Conservation (phyloP, 2,329 filamentous ascomycete genomes). For the Epichloe typhina region DNA sequence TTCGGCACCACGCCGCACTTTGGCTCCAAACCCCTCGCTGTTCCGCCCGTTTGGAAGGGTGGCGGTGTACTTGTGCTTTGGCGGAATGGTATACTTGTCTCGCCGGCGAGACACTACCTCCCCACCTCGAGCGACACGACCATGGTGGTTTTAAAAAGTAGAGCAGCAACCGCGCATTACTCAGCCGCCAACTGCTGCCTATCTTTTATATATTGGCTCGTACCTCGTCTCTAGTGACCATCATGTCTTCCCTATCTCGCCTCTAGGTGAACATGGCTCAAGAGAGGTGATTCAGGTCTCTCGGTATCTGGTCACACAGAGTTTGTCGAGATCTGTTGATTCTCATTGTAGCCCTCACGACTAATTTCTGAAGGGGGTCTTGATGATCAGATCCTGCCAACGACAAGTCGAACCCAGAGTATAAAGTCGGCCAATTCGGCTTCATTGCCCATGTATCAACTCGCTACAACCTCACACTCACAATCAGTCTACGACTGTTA, state of each 20-base stretch:
- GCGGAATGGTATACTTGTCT: conserved; percentile 7
- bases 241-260: conserved; percentile 17
- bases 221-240: conserved; percentile 1
- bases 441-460: conserved; percentile 8
- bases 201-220: not conserved
- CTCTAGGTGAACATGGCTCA: conserved; percentile 21
- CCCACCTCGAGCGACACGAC: conserved; percentile 3
- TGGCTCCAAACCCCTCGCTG: not conserved
- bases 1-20: not conserved
- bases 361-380: conserved; percentile 6
- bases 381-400: not conserved
- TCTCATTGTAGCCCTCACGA: not conserved
- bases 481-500: not conserved
- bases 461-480: not conserved
- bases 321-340: conserved; percentile 16
- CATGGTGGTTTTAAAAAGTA: conserved; percentile 2
- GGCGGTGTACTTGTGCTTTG: conserved; percentile 3
- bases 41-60: not conserved
- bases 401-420: not conserved
- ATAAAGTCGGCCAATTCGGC: conserved; percentile 5
- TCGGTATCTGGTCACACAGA: conserved; percentile 22
- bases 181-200: not conserved
- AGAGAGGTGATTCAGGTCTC: conserved; percentile 23
- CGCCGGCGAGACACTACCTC: conserved; percentile 7
- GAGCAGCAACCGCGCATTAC: not conserved